Evolutionary conservation across 148 eudicot genomes (phyloP).

Genomic region (Amaranthus palmeri): DNA sequence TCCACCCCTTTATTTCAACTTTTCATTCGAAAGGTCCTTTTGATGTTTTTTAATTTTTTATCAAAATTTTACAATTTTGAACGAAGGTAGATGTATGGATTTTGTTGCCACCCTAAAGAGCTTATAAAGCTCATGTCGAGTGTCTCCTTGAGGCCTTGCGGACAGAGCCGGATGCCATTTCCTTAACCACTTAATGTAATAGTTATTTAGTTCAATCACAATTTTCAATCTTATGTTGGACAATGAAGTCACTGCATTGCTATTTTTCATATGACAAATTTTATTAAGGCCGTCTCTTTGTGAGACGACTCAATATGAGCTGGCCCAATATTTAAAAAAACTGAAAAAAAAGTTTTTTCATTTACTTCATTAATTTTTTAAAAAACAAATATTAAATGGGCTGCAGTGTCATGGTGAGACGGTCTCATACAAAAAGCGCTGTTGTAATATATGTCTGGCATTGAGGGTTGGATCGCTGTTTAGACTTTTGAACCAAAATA

Average conservation of each 20-base stretch:
- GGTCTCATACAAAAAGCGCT: too few species aligned
- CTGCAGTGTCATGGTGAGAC: too few species aligned
- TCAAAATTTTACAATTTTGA: background rate
- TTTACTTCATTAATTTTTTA: too few species aligned
- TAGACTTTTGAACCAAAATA: background rate
- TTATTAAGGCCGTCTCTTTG: too few species aligned
- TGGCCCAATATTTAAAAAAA: too few species aligned
- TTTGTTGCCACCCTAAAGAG: background rate
- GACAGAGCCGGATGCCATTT: background rate
- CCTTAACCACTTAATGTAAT: background rate
- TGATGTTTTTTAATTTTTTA: background rate
- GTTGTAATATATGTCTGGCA: background rate
- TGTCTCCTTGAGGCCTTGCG: background rate
- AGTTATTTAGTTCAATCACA: background rate
- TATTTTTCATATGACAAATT: background rate
- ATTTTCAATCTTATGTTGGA: background rate
- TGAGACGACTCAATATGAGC: too few species aligned
- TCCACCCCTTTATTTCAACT: background rate
- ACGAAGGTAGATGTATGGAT: background rate
- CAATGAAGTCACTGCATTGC: background rate
- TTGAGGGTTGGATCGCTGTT: background rate
- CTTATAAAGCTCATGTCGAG: slow-evolving; percentile 2
- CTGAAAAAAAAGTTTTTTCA: too few species aligned
- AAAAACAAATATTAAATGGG: too few species aligned
- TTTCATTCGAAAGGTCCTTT: background rate